A percentile compares a stretch with the other conserved stretches of the same genome.
phyloP scores from a whole-genome alignment of 345 rosid species.

The Hypericum perforatum region DNA sequence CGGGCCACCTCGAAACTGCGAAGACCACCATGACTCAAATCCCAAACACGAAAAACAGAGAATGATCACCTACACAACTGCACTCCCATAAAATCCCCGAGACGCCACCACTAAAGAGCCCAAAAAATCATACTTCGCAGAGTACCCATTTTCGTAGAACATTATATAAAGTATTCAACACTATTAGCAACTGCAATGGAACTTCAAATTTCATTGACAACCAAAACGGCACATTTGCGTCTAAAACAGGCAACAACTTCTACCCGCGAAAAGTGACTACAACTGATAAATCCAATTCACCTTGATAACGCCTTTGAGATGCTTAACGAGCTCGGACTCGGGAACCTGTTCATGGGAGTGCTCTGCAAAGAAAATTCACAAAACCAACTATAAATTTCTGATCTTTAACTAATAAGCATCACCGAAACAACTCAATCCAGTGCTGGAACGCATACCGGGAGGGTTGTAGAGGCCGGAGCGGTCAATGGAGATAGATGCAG shows the following conservation, averaged over 20 bases:
- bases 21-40: constrained; percentile 10
- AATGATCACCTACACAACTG: no score
- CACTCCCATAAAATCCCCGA: no score
- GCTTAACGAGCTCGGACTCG: constrained; percentile 79
- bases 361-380: constrained; percentile 24
- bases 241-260: neutral
- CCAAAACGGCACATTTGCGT: no score
- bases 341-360: constrained; percentile 50
- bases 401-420: neutral
- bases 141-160: no score
- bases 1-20: constrained; percentile 84
- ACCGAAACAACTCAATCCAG: neutral
- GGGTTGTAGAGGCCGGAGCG: constrained; percentile 59
- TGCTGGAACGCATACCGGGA: constrained; percentile 23
- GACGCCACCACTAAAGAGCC: no score
- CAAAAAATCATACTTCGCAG: no score
- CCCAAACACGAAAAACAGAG: constrained; percentile 3
- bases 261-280: neutral
- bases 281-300: constrained; percentile 15
- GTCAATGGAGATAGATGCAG: constrained; percentile 55
- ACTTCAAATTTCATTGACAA: no score
- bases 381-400: neutral
- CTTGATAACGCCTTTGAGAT: constrained; percentile 86
- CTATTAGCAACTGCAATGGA: no score
- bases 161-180: no score